Base-by-base conservation (phyloP, 345 rosid species). In the Pugionium cornutum region DNA sequence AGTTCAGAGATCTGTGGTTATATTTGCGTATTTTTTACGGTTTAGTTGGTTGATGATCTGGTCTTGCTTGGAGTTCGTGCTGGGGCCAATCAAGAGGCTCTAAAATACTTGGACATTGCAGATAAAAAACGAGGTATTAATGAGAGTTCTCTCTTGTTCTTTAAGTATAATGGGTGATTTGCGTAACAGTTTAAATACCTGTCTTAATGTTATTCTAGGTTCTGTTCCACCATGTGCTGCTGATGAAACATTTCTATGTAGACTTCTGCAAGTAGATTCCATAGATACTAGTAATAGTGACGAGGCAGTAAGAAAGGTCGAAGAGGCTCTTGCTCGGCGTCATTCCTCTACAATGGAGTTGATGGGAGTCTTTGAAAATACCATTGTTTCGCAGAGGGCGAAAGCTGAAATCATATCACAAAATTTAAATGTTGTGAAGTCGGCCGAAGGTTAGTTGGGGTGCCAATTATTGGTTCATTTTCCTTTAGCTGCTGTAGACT, bases 21-120 rank as follows among this genome's bases (percentile, higher is more conserved):
- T 4, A 28, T 41, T 37, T 77, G 45, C 36, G 50, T 7, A 18
- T 18, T 18, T 52, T 67, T 40, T 77, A 58, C 29, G 51, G n/a
- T 80, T 48, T 78, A 92, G 98, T 82, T 92, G 82, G 89, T 81
- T 54, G 97, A 89, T 83, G 97, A 92, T 78, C 74, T 92, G 70
- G 64, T 86, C 53, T 75, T 89, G 36, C 85, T 92, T 62, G 91
- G 87, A 58, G 76, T 81, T 64, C 83, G 82, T 70, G 90, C 86
- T 75, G 97, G 97, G 52, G 82, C 82, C 7, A 80, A 75, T 50
- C 79, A 57, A 52, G 69, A 76, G 53, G 76, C 67, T 75, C 67
- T 86, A 48, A 67, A 64, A 31, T 69, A 62, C 53, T 73, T 89
- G 83, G 83, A 80, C 70, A 61, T 44, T 64, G 77, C 70, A 26